Evolutionary conservation across 805 yeast genomes (phyloP).

Genomic region (Naumovozyma castellii): DNA sequence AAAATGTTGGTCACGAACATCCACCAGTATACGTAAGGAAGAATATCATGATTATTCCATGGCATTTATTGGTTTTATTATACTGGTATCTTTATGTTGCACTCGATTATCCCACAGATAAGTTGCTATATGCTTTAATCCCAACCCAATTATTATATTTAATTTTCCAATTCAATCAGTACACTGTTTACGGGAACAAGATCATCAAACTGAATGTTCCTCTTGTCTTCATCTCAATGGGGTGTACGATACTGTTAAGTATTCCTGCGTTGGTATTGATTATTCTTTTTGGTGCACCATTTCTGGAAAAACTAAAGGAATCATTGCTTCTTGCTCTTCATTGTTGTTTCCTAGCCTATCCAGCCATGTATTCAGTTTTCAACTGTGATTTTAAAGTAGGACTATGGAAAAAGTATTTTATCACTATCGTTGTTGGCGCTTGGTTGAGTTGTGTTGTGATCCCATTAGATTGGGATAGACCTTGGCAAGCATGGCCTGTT

Average conservation of each 20-base stretch:
- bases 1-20: conserved; percentile 17
- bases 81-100: conserved; percentile 27
- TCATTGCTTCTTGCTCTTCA: conserved; percentile 57
- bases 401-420: conserved; percentile 29
- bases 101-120: conserved; percentile 20
- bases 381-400: conserved; percentile 44
- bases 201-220: conserved; percentile 23
- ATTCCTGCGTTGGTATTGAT: conserved; percentile 29
- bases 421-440: conserved; percentile 46
- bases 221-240: conserved; percentile 17
- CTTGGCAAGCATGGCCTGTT: conserved; percentile 95
- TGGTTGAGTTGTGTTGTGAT: conserved; percentile 93
- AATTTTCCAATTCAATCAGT: conserved; percentile 27
- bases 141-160: conserved; percentile 32
- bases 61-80: conserved; percentile 27
- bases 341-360: conserved; percentile 47
- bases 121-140: conserved; percentile 22
- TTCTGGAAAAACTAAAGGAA: conserved; percentile 40
- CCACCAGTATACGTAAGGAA: conserved; percentile 29
- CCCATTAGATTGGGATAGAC: conserved; percentile 95
- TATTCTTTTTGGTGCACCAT: conserved; percentile 76
- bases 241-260: conserved; percentile 19
- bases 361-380: conserved; percentile 55
- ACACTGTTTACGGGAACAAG: conserved; percentile 28
- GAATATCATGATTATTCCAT: conserved; percentile 23